Conservation (phyloP, 2,329 filamentous ascomycete genomes). For the Ilyonectria sp. region DNA sequence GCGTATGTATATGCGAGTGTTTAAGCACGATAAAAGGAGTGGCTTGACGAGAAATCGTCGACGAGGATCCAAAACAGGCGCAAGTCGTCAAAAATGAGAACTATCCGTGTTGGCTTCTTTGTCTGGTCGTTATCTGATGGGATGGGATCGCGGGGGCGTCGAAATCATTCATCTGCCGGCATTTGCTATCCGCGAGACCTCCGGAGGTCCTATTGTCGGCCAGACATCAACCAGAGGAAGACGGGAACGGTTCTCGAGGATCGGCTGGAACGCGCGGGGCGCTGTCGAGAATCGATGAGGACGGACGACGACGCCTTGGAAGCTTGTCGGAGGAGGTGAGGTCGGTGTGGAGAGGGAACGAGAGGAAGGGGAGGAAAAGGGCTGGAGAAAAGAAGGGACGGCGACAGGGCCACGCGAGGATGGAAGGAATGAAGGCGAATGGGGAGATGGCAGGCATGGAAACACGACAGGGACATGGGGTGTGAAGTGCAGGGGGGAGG, state of each 20-base stretch:
- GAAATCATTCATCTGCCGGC: slow-evolving; percentile 51
- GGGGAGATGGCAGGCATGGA: slow-evolving; percentile 50
- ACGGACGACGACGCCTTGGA: slow-evolving; percentile 53
- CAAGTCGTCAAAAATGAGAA: slow-evolving; percentile 47
- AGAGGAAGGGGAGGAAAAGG: slow-evolving; percentile 48
- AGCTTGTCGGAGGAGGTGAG: slow-evolving; percentile 51
- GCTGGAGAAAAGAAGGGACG: slow-evolving; percentile 50
- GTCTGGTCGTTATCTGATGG: slow-evolving; percentile 34
- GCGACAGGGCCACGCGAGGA: slow-evolving; percentile 49
- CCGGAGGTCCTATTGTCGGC: slow-evolving; percentile 48
- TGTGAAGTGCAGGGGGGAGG: slow-evolving; percentile 30
- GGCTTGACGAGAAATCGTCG: slow-evolving; percentile 65
- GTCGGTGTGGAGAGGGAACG: slow-evolving; percentile 47
- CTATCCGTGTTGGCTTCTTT: slow-evolving; percentile 43
- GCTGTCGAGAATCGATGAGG: slow-evolving; percentile 52
- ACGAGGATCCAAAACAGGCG: slow-evolving; percentile 47
- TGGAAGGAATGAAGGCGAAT: slow-evolving; percentile 51
- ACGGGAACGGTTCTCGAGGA: slow-evolving; percentile 42
- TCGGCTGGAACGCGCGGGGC: slow-evolving; percentile 45
- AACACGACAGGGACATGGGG: slow-evolving; percentile 52
- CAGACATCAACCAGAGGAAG: slow-evolving; percentile 45
- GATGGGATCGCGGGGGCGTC: slow-evolving; percentile 41
- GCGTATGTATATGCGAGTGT: slow-evolving; percentile 48
- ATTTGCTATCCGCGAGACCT: slow-evolving; percentile 53
- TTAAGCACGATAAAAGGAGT: slow-evolving; percentile 59